These are phyloP conservation scores for Isabelozyma heimii DNA, from an alignment of 805 yeast species.

Conservation along the genomic window DNA sequence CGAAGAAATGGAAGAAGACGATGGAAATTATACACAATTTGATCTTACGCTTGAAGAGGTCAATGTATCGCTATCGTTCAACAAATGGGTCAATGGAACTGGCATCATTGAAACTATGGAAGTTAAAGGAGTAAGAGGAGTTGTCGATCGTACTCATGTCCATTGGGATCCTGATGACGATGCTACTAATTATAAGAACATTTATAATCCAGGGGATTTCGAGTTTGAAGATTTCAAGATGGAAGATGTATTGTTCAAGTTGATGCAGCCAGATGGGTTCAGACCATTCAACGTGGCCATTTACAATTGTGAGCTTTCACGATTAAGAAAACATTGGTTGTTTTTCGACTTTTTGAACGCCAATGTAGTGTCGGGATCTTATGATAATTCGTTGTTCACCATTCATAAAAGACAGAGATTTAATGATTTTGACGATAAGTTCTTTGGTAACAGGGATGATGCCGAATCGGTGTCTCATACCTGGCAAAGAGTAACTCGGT, in stretches of 20 bases:
- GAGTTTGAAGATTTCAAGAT: conserved; percentile 79
- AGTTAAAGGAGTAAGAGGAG: conserved; percentile 84
- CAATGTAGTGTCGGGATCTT: conserved; percentile 81
- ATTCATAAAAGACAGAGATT: conserved; percentile 73
- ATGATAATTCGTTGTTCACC: conserved; percentile 90
- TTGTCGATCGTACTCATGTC: conserved; percentile 87
- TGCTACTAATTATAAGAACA: conserved; percentile 74
- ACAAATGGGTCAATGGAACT: conserved; percentile 84
- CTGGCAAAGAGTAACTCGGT: conserved; percentile 57
- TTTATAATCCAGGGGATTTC: conserved; percentile 84
- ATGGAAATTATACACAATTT: conserved; percentile 95
- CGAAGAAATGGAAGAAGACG: conserved; percentile 48
- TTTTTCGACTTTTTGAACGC: conserved; percentile 86
- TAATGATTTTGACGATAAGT: conserved; percentile 38
- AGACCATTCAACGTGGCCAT: conserved; percentile 84
- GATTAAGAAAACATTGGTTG: conserved; percentile 88
- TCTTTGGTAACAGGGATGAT: conserved; percentile 11
- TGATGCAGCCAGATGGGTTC: conserved; percentile 77
- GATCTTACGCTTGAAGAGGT: conserved; percentile 88
- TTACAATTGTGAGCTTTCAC: conserved; percentile 79
- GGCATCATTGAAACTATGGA: conserved; percentile 80
- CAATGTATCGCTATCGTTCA: conserved; percentile 73
- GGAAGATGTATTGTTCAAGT: conserved; percentile 81
- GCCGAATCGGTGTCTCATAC: conserved; percentile 8
- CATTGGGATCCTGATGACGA: conserved; percentile 79